Evolutionary conservation across 2,329 filamentous ascomycete genomes (phyloP).

Genomic region (Arthrinium phaeospermum): DNA sequence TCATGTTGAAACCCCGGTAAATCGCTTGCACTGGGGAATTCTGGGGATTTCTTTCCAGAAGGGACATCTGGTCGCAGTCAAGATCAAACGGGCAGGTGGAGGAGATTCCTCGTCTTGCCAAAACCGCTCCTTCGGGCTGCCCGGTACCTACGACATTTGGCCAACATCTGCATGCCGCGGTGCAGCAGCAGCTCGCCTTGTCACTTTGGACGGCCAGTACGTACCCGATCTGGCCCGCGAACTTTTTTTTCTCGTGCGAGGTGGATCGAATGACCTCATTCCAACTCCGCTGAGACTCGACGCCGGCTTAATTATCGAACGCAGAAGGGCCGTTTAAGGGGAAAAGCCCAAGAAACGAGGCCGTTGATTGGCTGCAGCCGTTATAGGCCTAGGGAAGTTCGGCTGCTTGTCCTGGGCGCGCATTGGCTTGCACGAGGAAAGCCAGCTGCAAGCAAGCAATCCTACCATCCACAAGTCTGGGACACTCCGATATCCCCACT

Average conservation of each 20-base stretch:
- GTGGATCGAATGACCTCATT: slow-evolving; percentile 26
- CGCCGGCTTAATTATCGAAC: slow-evolving; percentile 20
- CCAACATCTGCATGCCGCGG: not conserved
- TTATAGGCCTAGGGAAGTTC: not conserved
- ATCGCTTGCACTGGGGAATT: slow-evolving; percentile 5
- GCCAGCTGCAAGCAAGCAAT: slow-evolving; percentile 8
- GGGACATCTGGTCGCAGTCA: not conserved
- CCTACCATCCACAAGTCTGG: slow-evolving; percentile 5
- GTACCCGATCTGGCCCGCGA: slow-evolving; percentile 5
- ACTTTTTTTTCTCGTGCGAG: slow-evolving; percentile 19
- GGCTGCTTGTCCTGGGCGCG: not conserved
- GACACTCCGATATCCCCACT: slow-evolving; percentile 16
- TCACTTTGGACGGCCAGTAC: slow-evolving; percentile 5
- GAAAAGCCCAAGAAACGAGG: slow-evolving; percentile 1
- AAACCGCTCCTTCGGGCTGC: not conserved
- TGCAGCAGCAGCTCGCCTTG: not conserved
- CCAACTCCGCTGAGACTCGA: slow-evolving; percentile 23
- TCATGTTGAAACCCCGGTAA: slow-evolving; percentile 12
- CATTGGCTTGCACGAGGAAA: slow-evolving; percentile 11
- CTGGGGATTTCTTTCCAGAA: not conserved
- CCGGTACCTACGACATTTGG: slow-evolving; percentile 12
- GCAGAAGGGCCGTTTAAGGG: slow-evolving; percentile 23
- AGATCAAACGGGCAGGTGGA: slow-evolving; percentile 6
- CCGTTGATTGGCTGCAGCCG: slow-evolving; percentile 21
- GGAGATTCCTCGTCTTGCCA: not conserved